Evolutionary conservation across 2,329 filamentous ascomycete genomes (phyloP), one percentile per base, ranked within the genome.

Genomic region (Aulographum hederae): DNA sequence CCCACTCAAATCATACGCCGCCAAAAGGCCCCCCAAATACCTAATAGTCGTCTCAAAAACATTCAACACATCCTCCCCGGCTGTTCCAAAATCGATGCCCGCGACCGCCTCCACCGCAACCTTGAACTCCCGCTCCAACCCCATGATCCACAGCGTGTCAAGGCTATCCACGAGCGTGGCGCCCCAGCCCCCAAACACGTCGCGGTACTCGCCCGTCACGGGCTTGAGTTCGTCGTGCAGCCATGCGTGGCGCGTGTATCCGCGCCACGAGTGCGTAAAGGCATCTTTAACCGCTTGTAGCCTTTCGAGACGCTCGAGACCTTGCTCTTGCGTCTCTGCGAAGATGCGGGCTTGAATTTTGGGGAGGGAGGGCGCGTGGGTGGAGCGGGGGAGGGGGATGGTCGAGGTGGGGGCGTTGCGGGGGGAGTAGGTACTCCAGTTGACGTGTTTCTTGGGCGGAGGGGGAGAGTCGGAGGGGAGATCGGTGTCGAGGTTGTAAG

Each of bases 91-190:
- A 46, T 73, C 64, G 38, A 73, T 56, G 8, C 56, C 56, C 26
- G 57, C 58, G 2, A 64, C 56, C 2, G 62, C 65, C 18, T 52
- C 50, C 2, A 64, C 59, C 4, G 69, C 68, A 14, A 60, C 46
- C 31, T 61, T 50, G 39, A 75, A 73, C 19, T 75, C 70, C 1
- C 62, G 52, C 19, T 58, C 49, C 26, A 73, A 47, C 5, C 51
- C 68, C 68, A 74, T 71, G 28, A 76, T 73, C 57, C 61, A 66
- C 2, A 75, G 58, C 0, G 69, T 71, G 37, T 74, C 69, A 31
- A 75, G 54, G 0, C 61, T 52, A 42, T 76, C 71, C 16, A 75
- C 61, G 31, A 74, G 46, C 0, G 69, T 72, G 3, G 68, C 69
- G 1, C 58, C 67, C 59, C 66, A 70, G 16, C 62, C 61, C 6